phyloP scores from a whole-genome alignment of 2,329 filamentous ascomycete species.

The Botrytis fabae region DNA sequence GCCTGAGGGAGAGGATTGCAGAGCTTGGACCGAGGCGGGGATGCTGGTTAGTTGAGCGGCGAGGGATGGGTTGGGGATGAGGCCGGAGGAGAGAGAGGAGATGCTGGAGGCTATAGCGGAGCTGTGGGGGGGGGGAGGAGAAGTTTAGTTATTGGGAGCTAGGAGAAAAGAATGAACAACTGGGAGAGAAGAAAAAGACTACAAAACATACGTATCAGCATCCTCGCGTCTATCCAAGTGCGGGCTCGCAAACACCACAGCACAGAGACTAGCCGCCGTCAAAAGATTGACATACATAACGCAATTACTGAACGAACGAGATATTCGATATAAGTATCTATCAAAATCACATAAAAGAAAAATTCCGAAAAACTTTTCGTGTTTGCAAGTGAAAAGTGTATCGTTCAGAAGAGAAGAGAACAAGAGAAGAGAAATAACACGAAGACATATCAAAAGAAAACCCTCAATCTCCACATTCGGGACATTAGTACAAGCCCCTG shows the following conservation, averaged over 20 bases:
- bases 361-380: neutral
- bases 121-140: neutral
- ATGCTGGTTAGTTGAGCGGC: slow-evolving; percentile 12
- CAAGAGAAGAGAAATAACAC: neutral
- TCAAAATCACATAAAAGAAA: neutral
- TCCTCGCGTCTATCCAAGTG: neutral
- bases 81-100: slow-evolving; percentile 1
- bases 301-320: neutral
- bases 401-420: neutral
- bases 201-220: neutral
- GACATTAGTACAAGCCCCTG: neutral
- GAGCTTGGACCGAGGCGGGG: slow-evolving; percentile 16
- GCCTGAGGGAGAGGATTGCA: slow-evolving; percentile 7
- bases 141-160: neutral
- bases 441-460: neutral
- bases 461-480: neutral
- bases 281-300: slow-evolving; percentile 21
- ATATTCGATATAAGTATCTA: neutral
- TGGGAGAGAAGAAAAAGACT: neutral
- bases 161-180: too few relatives aligned
- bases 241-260: slow-evolving; percentile 6
- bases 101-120: slow-evolving; percentile 8
- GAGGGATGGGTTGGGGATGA: slow-evolving; percentile 5
- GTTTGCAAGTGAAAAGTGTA: neutral
- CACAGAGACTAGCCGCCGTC: slow-evolving; percentile 13